These are phyloP conservation scores for Yamadazyma insecticola DNA, from an alignment of 805 yeast species.

Conservation along the genomic window DNA sequence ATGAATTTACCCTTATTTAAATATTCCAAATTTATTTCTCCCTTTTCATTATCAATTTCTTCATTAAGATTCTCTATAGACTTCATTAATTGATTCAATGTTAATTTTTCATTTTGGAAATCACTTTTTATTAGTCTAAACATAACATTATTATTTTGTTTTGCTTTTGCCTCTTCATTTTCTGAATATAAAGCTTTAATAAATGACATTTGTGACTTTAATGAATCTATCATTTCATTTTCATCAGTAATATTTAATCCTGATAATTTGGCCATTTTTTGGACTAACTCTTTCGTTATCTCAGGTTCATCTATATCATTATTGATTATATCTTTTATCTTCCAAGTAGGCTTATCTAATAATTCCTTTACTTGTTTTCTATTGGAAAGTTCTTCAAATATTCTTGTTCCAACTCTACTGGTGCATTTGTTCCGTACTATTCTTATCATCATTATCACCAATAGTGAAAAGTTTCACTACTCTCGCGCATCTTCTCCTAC, in stretches of 20 bases:
- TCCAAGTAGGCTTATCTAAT: slow-evolving; percentile 13
- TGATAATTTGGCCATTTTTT: slow-evolving; percentile 29
- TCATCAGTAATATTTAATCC: slow-evolving; percentile 25
- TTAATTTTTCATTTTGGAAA: too few species aligned
- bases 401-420: too few species aligned
- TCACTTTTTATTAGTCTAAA: slow-evolving; percentile 34
- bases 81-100: too few species aligned
- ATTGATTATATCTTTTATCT: slow-evolving; percentile 13
- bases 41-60: slow-evolving; percentile 15
- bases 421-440: too few species aligned
- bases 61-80: too few species aligned
- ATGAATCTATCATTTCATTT: slow-evolving; percentile 17
- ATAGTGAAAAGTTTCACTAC: too few species aligned
- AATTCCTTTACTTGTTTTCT: slow-evolving; percentile 7
- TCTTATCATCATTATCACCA: too few species aligned
- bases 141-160: slow-evolving; percentile 15
- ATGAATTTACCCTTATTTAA: too few species aligned
- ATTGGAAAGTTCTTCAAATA: too few species aligned
- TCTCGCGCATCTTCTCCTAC: too few species aligned
- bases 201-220: slow-evolving; percentile 33
- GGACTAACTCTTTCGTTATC: slow-evolving; percentile 3
- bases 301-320: slow-evolving; percentile 3
- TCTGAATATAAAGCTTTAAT: slow-evolving; percentile 27
- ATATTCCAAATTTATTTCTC: slow-evolving; percentile 17
- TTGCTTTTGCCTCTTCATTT: slow-evolving; percentile 4